Evolutionary conservation across 495 filamentous ascomycete species (phyloP), one percentile per base, ranked within the genome.

Genomic region (Neurospora africana): DNA sequence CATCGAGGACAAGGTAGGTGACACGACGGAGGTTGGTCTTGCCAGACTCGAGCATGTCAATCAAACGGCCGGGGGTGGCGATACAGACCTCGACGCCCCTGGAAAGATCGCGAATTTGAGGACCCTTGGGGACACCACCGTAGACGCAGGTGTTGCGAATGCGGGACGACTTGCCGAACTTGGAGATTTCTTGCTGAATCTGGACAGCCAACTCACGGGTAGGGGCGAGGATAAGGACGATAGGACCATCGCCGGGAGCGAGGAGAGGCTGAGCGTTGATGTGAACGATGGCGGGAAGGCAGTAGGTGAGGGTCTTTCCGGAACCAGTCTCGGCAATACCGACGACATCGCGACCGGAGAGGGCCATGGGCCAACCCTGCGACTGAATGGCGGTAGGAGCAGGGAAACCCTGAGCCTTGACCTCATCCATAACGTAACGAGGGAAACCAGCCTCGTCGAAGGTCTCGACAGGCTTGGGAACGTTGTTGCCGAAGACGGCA

Each of bases 81-180:
- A 99, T 99, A 87, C 90, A 91, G 71, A 95, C 92, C 83, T 95
- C 92, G 53, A 95, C 92, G 78, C 92, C 92, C 75, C 91, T 88
- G 75, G 92, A 88, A 70, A 99, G 90, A 77, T 99, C 95, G 77
- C 95, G 91, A 73, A 98, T 97, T 79, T 99, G 95, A 68, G 91
- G 91, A 72, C 95, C 95, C 82, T 97, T 97, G 73, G 95, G 95
- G 71, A 99, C 95, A 89, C 95, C 95, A 79, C 95, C 95, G 82
- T 99, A 99, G 65, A 99, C 94, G 85, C 95, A 99, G 68, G 95
- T 99, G 85, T 99, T 99, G 78, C 95, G 91, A 79, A 99, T 99
- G 71, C 95, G 91, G 39, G 95, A 99, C 3, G 94, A 97, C 84
- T 97, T 97, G 75, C 95, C 95, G 77, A 98, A 99, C 81, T 99